Base-by-base conservation (phyloP, 176 grass and related monocot species). In the Triticum monococcum region DNA sequence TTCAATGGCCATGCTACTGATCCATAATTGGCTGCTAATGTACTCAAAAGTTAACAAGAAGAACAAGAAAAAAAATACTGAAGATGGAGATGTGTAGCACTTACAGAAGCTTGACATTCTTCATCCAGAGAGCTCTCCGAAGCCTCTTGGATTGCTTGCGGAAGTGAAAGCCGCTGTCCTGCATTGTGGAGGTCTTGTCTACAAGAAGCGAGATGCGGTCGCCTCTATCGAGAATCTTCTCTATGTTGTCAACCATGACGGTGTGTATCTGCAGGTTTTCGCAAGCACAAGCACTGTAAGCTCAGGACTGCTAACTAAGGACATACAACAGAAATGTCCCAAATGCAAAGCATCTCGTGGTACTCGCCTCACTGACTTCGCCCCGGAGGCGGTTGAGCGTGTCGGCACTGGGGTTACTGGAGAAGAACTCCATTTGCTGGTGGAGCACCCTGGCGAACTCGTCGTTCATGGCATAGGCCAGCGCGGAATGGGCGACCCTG, bases 401-500 rank as follows among this genome's bases (percentile, higher is more conserved):
- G 82, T 98, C 96, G 0, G 86, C 91, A 18, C 82, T 96, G 31
- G 93, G 96, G 78, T 98, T 98, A 43, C 93, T 98, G 3, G 96
- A 98, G 82, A 92, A 98, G 88, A 91, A 98, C 87, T 98, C 96
- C 96, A 98, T 98, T 40, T 98, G 96, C 80, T 96, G 93, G 65
- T 98, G 96, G 25, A 98, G 87, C 22, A 98, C 96, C 56, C 96
- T 94, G 77, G 96, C 89, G 75, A 98, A 98, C 74, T 98, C 96
- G 5, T 98, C 96, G 77, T 98, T 98, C 93, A 98, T 96, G 38
- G 91, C 93, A 45, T 98, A 98, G 26, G 96, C 96, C 28, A 98
- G 86, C 3, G 96, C 88, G 2, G 82, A 80, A 30, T 81, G 93
- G 16, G 87, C 92, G n/a, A 96, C 80, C 71, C 77, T 92, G 64